A percentile compares a stretch with the other conserved stretches of the same genome.
These are phyloP conservation scores for Zea mays DNA, from an alignment of 176 grass and related monocot species.

Conservation along the genomic window DNA sequence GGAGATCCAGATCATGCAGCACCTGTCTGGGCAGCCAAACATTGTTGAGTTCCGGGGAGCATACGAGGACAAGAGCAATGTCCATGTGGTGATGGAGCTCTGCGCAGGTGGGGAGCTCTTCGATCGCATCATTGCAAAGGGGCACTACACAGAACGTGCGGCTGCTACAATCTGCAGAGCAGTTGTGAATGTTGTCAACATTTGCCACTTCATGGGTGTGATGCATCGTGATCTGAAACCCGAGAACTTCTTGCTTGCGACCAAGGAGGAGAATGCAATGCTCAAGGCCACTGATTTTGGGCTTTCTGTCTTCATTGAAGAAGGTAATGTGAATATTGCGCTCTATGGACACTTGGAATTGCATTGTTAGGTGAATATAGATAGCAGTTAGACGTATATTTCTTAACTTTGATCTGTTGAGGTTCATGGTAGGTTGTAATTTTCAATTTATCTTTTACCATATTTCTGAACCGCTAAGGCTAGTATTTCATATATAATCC, in stretches of 20 bases:
- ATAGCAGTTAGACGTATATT: neutral
- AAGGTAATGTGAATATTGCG: conserved; percentile 58
- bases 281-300: conserved; percentile 98
- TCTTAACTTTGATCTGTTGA: conserved; percentile 17
- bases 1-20: conserved; percentile 98
- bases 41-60: conserved; percentile 91
- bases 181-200: conserved; percentile 90
- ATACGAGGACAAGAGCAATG: conserved; percentile 79
- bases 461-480: neutral
- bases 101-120: conserved; percentile 92
- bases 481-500: conserved; percentile 2
- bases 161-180: conserved; percentile 82
- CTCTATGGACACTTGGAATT: conserved; percentile 25
- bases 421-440: neutral
- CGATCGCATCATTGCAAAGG: conserved; percentile 91
- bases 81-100: conserved; percentile 98
- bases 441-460: neutral
- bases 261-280: conserved; percentile 89
- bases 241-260: conserved; percentile 94
- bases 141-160: conserved; percentile 87
- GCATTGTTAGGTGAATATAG: conserved; percentile 13
- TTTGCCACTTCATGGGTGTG: conserved; percentile 98
- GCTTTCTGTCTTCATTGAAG: conserved; percentile 96
- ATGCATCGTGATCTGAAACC: conserved; percentile 97
- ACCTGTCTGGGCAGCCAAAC: conserved; percentile 87